These are phyloP conservation scores for Aspergillus taichungensis DNA, from an alignment of 495 filamentous ascomycete species.

Conservation along the genomic window DNA sequence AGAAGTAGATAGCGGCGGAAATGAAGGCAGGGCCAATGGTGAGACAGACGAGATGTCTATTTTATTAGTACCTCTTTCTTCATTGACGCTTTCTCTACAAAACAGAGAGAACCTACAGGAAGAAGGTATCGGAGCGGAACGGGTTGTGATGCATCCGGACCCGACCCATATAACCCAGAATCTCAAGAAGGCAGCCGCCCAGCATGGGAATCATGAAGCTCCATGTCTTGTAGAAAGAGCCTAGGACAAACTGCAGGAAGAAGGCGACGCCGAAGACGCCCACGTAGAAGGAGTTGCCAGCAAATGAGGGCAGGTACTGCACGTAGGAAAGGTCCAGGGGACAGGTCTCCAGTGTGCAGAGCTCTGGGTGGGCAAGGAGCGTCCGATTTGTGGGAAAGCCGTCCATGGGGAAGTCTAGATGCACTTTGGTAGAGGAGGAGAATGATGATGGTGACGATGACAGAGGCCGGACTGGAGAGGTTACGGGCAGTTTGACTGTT, in stretches of 20 bases:
- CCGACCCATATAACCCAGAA: slow-evolving; percentile 28
- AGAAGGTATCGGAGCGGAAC: slow-evolving; percentile 22
- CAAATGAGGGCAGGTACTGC: slow-evolving; percentile 25
- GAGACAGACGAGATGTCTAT: slow-evolving; percentile 40
- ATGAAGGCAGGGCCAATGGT: slow-evolving; percentile 51
- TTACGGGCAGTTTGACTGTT: too few species aligned
- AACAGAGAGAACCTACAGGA: slow-evolving; percentile 13
- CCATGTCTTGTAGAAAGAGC: slow-evolving; percentile 24
- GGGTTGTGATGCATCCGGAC: slow-evolving; percentile 22
- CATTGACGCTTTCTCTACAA: background rate
- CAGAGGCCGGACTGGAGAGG: too few species aligned
- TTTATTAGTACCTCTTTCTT: background rate
- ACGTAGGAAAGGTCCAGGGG: slow-evolving; percentile 21
- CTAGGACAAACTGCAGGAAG: slow-evolving; percentile 16
- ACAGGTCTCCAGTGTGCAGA: slow-evolving; percentile 33
- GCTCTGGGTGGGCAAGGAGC: background rate
- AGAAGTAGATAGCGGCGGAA: slow-evolving; percentile 50
- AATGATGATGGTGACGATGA: too few species aligned
- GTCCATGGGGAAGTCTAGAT: too few species aligned
- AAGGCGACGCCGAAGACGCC: slow-evolving; percentile 21
- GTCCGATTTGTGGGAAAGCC: too few species aligned
- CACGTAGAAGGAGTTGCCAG: slow-evolving; percentile 29
- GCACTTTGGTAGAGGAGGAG: too few species aligned
- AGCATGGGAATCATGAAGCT: slow-evolving; percentile 16
- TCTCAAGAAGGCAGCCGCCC: slow-evolving; percentile 22